Evolutionary conservation across 2,329 filamentous ascomycete genomes (phyloP).

Genomic region (Pseudovirgaria hyperparasitica): DNA sequence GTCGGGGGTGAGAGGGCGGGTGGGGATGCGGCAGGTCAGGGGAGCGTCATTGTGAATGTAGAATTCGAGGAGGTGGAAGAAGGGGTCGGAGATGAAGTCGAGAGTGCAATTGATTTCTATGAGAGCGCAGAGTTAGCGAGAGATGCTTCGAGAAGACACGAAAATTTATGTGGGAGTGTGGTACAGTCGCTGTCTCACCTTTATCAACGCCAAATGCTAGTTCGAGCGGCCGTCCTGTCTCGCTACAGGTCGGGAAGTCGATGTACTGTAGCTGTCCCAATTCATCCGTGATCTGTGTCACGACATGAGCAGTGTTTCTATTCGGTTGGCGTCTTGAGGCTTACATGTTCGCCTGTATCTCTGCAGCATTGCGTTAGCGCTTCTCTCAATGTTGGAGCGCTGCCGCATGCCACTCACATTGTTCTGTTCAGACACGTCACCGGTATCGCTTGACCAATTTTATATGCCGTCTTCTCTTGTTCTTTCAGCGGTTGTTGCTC

Average conservation of each 20-base stretch:
- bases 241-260: conserved; percentile 81
- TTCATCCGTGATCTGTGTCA: conserved; percentile 51
- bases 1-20: conserved; percentile 47
- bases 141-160: neutral
- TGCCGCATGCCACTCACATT: conserved; percentile 25
- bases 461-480: conserved; percentile 29
- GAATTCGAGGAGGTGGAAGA: conserved; percentile 88
- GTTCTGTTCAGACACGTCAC: conserved; percentile 40
- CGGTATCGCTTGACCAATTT: conserved; percentile 35
- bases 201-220: conserved; percentile 72
- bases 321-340: conserved; percentile 8
- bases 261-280: conserved; percentile 81
- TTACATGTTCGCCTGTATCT: conserved; percentile 71
- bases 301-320: conserved; percentile 3
- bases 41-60: conserved; percentile 96
- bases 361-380: conserved; percentile 31
- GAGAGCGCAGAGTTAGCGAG: conserved; percentile 8
- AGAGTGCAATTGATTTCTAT: conserved; percentile 75
- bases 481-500: conserved; percentile 28
- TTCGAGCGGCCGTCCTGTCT: conserved; percentile 70
- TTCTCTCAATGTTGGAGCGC: neutral
- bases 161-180: neutral
- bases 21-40: conserved; percentile 77
- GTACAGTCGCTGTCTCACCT: conserved; percentile 14
- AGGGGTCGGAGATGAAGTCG: conserved; percentile 59